Evolutionary conservation across 2,329 filamentous ascomycete genomes (phyloP).

Genomic region (Verticillium albo-atrum): DNA sequence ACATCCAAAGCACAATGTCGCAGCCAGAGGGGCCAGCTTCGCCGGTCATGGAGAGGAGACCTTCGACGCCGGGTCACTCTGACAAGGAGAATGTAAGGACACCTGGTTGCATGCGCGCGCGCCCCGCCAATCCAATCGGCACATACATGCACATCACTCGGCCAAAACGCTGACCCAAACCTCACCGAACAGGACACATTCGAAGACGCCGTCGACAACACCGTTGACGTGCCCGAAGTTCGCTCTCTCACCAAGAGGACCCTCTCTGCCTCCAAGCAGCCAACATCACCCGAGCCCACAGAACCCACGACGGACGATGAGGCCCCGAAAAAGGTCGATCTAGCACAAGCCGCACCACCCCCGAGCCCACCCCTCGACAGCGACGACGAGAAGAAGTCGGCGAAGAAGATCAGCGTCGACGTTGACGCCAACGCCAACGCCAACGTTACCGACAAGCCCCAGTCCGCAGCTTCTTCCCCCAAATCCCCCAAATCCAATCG

Average conservation of each 20-base stretch:
- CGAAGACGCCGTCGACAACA: constrained; percentile 61
- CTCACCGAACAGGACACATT: constrained; percentile 60
- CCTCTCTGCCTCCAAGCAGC: constrained; percentile 28
- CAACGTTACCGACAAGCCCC: constrained; percentile 8
- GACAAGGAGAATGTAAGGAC: constrained; percentile 13
- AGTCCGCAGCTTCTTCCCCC: neutral
- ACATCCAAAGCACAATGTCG: constrained; percentile 21
- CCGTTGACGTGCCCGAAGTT: constrained; percentile 54
- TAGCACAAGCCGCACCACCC: constrained; percentile 2
- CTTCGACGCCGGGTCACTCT: constrained; percentile 6
- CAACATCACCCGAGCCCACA: constrained; percentile 6
- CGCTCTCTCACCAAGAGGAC: constrained; percentile 59
- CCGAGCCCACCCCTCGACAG: constrained; percentile 4
- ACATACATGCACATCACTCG: neutral
- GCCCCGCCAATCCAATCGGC: neutral
- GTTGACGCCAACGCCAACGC: constrained; percentile 20
- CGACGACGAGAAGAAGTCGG: constrained; percentile 6
- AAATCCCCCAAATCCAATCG: constrained; percentile 33
- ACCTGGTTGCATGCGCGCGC: constrained; percentile 1
- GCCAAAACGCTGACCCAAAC: constrained; percentile 2
- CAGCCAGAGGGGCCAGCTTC: constrained; percentile 24
- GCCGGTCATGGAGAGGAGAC: constrained; percentile 12
- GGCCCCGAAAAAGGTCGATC: constrained; percentile 6
- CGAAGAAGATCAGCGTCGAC: constrained; percentile 17
- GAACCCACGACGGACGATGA: constrained; percentile 9